Evolutionary conservation across 2,329 filamentous ascomycete species (phyloP).

Genomic region (Epichloe coenophiala): DNA sequence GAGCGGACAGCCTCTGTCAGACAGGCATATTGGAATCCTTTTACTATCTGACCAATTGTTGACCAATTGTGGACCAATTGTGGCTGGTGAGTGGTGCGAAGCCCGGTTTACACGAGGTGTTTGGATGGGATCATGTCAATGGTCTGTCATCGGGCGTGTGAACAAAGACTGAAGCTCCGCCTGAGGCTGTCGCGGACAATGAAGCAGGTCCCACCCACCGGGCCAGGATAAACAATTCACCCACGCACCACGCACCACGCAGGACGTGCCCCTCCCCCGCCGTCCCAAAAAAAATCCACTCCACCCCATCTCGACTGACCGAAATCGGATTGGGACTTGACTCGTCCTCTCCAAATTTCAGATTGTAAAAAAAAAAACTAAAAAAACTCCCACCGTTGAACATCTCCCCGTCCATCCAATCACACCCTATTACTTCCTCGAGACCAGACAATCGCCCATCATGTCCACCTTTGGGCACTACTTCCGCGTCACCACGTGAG

Average conservation of each 20-base stretch:
- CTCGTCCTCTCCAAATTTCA: neutral
- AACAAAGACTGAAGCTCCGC: too few relatives aligned
- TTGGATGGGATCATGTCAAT: too few relatives aligned
- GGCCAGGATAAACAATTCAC: neutral
- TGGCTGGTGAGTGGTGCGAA: too few relatives aligned
- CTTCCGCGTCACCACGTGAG: conserved; percentile 71
- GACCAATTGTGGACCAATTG: too few relatives aligned
- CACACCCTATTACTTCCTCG: neutral
- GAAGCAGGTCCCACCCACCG: neutral
- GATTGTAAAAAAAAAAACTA: neutral
- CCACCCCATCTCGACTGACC: neutral
- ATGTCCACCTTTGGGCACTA: conserved; percentile 84
- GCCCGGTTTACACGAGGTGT: too few relatives aligned
- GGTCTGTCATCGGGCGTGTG: too few relatives aligned
- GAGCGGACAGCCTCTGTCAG: too few relatives aligned
- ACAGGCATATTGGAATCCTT: too few relatives aligned
- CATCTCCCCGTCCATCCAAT: neutral
- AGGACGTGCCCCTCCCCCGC: neutral
- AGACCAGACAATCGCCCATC: neutral
- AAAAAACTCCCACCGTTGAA: neutral
- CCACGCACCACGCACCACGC: neutral
- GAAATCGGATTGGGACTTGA: neutral
- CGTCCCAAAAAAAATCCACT: neutral
- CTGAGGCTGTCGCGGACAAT: too few relatives aligned
- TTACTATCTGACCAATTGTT: too few relatives aligned